A percentile compares a stretch with the other conserved stretches of the same genome.
Conservation (phyloP, 2,329 filamentous ascomycete species). For the Aspergillus piperis region DNA sequence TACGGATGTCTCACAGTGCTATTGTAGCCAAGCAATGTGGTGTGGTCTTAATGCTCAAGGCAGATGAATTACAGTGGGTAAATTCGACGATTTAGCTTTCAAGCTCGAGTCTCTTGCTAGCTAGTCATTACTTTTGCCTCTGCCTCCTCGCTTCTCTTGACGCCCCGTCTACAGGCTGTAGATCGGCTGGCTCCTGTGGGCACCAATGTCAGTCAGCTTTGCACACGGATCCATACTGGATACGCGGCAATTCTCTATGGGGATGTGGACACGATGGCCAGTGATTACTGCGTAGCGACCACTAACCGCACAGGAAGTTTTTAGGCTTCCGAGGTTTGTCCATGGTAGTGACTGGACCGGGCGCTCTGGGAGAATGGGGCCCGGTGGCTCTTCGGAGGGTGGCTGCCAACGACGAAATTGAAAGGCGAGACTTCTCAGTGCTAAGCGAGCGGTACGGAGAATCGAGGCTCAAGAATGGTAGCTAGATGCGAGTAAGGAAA, state of each 20-base stretch:
- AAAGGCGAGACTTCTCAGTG: not conserved
- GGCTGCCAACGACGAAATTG: not conserved
- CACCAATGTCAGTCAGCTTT: not conserved
- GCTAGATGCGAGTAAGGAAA: not conserved
- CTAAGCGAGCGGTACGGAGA: not conserved
- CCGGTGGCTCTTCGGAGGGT: not conserved
- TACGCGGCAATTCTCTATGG: conserved; percentile 1
- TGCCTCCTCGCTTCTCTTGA: not conserved
- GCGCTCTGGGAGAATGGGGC: conserved; percentile 1
- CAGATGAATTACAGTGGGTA: not conserved
- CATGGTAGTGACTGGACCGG: conserved; percentile 2
- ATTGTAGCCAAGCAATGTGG: not conserved
- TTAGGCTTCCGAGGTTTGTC: conserved; percentile 2
- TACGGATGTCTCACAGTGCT: not conserved
- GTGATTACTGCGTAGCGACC: not conserved
- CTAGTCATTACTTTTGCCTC: not conserved
- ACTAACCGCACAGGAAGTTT: not conserved
- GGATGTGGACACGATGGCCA: conserved; percentile 2
- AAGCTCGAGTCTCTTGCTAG: not conserved
- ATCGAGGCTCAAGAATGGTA: not conserved
- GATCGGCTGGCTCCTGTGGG: conserved; percentile 1
- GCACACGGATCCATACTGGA: conserved; percentile 1
- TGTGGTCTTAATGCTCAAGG: not conserved
- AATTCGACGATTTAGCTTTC: too few relatives aligned
- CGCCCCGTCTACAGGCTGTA: not conserved